These are phyloP conservation scores for Flaveria trinervia DNA, from an alignment of 129 eudicot species.

Conservation along the genomic window DNA sequence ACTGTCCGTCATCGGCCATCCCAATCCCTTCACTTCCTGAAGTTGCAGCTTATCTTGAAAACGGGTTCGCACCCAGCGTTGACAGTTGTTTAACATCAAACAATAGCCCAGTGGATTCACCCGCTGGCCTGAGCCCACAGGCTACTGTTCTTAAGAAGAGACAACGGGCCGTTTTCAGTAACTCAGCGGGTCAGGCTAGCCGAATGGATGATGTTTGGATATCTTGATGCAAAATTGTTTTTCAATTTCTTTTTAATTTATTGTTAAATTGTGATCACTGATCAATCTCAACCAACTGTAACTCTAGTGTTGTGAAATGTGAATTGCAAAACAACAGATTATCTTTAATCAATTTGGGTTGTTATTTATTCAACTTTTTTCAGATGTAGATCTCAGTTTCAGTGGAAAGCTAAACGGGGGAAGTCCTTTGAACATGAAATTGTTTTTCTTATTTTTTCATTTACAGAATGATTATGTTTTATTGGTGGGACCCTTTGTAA, in stretches of 20 bases:
- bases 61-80: slow-evolving; percentile 42
- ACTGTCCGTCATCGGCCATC: slow-evolving; percentile 40
- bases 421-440: neutral
- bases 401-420: slow-evolving; percentile 13
- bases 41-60: slow-evolving; percentile 37
- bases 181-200: slow-evolving; percentile 35
- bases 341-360: slow-evolving; percentile 26
- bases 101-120: slow-evolving; percentile 54
- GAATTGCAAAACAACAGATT: slow-evolving; percentile 33
- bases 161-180: slow-evolving; percentile 48
- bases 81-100: slow-evolving; percentile 60
- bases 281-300: slow-evolving; percentile 30
- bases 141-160: slow-evolving; percentile 58
- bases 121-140: slow-evolving; percentile 46
- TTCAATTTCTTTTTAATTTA: neutral
- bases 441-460: no score
- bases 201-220: slow-evolving; percentile 67
- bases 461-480: slow-evolving; percentile 22
- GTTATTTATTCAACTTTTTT: neutral
- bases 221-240: slow-evolving; percentile 8
- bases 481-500: slow-evolving; percentile 32
- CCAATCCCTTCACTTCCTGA: slow-evolving; percentile 51
- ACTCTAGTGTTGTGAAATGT: slow-evolving; percentile 32
- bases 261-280: slow-evolving; percentile 24
- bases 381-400: neutral